phyloP scores from a whole-genome alignment of 208 protist species.

The Leishmania braziliensis region DNA sequence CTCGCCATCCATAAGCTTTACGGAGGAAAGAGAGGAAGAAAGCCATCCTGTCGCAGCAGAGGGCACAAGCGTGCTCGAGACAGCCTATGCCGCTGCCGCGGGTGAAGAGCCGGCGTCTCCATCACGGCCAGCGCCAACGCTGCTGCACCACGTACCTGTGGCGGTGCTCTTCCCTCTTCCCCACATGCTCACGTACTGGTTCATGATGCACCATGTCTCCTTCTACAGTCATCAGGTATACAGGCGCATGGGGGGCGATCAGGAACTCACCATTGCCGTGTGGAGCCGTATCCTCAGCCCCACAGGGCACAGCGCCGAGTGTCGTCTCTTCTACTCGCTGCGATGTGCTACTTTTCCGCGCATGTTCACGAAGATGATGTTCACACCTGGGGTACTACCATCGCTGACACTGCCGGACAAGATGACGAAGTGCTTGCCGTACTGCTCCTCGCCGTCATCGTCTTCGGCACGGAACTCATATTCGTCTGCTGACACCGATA shows the following conservation, averaged over 20 bases:
- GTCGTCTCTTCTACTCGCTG: constrained; percentile 65
- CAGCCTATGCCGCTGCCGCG: not conserved
- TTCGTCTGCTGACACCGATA: not conserved
- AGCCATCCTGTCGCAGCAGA: not conserved
- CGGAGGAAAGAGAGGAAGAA: constrained; percentile 9
- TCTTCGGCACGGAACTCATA: not conserved
- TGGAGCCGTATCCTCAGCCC: constrained; percentile 67
- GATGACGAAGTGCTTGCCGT: constrained; percentile 30
- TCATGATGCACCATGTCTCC: constrained; percentile 63
- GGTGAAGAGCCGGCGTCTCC: not conserved
- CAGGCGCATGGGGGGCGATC: constrained; percentile 44
- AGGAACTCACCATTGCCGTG: constrained; percentile 60
- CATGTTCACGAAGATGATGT: constrained; percentile 70
- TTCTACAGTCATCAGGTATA: constrained; percentile 50
- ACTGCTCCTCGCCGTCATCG: constrained; percentile 7
- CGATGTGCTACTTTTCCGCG: constrained; percentile 43
- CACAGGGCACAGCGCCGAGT: constrained; percentile 60
- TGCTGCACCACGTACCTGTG: constrained; percentile 7
- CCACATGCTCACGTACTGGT: constrained; percentile 57
- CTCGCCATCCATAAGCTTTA: constrained; percentile 25
- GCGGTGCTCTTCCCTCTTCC: constrained; percentile 38
- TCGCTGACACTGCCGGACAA: constrained; percentile 39
- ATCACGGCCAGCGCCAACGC: not conserved
- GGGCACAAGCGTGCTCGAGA: not conserved
- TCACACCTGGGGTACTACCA: constrained; percentile 51